phyloP scores from a whole-genome alignment of 73 alveolate genomes.

The Tetrahymena thermophila region DNA sequence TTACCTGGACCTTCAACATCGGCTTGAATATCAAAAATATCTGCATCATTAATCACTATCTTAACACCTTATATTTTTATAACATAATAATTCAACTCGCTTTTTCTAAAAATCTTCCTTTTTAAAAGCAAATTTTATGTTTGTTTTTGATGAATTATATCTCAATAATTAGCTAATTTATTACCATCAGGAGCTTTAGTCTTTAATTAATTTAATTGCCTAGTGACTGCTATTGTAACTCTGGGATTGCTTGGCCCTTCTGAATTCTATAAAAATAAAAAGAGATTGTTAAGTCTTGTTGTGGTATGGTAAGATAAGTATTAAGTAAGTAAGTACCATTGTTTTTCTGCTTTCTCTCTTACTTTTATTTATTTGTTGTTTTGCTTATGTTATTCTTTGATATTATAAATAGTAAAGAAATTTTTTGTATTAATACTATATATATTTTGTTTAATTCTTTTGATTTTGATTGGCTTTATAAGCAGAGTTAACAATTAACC shows the following conservation, averaged over 20 bases:
- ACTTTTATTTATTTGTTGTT: background rate
- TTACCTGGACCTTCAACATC: constrained; percentile 90
- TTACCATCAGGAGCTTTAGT: background rate
- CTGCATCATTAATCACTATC: constrained; percentile 72
- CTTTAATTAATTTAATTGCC: background rate
- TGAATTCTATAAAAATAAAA: background rate
- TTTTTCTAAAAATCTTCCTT: background rate
- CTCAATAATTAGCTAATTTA: background rate
- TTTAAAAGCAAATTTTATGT: background rate
- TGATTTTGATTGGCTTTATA: background rate
- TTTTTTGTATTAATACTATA: background rate
- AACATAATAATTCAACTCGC: background rate
- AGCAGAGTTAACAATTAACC: background rate
- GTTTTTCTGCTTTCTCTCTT: background rate
- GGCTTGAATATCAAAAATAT: constrained; percentile 91
- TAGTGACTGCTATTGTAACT: background rate
- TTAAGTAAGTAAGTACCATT: background rate
- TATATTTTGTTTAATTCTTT: background rate
- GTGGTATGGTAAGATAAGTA: background rate
- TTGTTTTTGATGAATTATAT: background rate
- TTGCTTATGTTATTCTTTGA: background rate
- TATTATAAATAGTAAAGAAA: background rate
- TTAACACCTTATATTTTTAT: constrained; percentile 56
- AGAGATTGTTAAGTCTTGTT: background rate
- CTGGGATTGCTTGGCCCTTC: constrained; percentile 5